Evolutionary conservation across 352 stramenopile genomes (phyloP).

Genomic region (Globisporangium nunn): DNA sequence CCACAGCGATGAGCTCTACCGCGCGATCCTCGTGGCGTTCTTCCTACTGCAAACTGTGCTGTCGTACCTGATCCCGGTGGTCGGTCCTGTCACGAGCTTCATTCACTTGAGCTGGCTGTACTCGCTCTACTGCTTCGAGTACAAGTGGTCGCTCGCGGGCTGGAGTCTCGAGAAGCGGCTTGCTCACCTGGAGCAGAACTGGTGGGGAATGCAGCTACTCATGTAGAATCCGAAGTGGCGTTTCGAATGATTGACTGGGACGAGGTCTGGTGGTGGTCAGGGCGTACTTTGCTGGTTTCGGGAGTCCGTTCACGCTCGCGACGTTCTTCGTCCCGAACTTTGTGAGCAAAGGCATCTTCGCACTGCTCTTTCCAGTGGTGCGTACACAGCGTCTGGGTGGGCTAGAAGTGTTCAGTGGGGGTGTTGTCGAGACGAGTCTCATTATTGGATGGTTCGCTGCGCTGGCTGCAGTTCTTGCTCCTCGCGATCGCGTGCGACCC

Average conservation of each 20-base stretch:
- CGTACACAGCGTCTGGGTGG: conserved; percentile 1
- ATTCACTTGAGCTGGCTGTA: conserved; percentile 86
- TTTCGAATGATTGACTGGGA: background rate
- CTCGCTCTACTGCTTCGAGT: conserved; percentile 88
- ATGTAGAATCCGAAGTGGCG: background rate
- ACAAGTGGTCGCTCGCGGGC: conserved; percentile 85
- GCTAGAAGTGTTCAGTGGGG: too few species aligned
- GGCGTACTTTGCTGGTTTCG: conserved; percentile 85
- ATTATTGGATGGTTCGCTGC: background rate
- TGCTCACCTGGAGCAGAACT: conserved; percentile 78
- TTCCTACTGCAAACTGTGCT: conserved; percentile 83
- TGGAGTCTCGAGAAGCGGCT: conserved; percentile 82
- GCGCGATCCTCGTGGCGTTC: conserved; percentile 79
- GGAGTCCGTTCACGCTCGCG: conserved; percentile 78
- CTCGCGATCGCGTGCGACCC: conserved; percentile 76
- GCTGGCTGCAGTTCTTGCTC: conserved; percentile 56
- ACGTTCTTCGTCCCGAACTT: conserved; percentile 89
- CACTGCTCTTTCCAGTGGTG: conserved; percentile 81
- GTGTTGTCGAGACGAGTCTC: background rate
- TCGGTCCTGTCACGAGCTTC: conserved; percentile 73
- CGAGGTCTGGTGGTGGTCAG: conserved; percentile 10
- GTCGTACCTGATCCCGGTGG: conserved; percentile 70
- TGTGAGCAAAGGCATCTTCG: conserved; percentile 87
- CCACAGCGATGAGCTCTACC: conserved; percentile 74
- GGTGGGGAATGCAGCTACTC: conserved; percentile 18